Conservation (phyloP, 129 eudicot genomes). For the Deinandra increscens region DNA sequence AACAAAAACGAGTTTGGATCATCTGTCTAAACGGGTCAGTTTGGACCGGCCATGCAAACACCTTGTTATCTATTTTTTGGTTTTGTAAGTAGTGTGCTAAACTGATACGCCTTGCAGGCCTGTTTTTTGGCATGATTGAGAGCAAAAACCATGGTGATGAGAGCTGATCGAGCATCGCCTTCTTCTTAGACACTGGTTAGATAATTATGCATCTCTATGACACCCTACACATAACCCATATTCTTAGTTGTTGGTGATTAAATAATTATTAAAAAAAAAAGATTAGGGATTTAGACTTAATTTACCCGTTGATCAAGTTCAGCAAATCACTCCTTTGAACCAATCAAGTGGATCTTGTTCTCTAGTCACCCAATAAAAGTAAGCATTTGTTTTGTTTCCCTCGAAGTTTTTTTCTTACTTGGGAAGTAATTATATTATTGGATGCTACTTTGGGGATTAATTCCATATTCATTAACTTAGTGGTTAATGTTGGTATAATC, state of each 20-base stretch:
- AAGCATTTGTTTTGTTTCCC: slow-evolving; percentile 92
- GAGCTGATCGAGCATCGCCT: slow-evolving; percentile 98
- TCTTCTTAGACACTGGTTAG: slow-evolving; percentile 95
- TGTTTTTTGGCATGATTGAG: slow-evolving; percentile 97
- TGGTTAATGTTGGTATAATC: no score
- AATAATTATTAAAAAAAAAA: neutral
- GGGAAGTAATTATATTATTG: no score
- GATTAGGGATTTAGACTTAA: neutral
- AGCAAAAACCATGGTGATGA: slow-evolving; percentile 97
- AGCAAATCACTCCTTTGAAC: slow-evolving; percentile 98
- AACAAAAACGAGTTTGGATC: no score
- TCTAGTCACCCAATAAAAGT: slow-evolving; percentile 98
- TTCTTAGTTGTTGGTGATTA: neutral
- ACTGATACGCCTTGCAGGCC: no score
- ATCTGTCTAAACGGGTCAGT: no score
- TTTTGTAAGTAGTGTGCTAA: no score
- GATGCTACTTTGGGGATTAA: no score
- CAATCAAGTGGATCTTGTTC: slow-evolving; percentile 99
- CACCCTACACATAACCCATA: slow-evolving; percentile 52
- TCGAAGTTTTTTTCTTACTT: slow-evolving; percentile 53
- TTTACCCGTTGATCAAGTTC: slow-evolving; percentile 92
- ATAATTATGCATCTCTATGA: slow-evolving; percentile 98
- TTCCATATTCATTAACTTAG: no score
- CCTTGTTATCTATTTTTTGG: no score
- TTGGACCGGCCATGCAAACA: no score